Percentiles rank a stretch among this genome's conserved stretches.
Evolutionary conservation across 2,329 filamentous ascomycete genomes (phyloP).

Genomic region (Herpotrichia juniperi): DNA sequence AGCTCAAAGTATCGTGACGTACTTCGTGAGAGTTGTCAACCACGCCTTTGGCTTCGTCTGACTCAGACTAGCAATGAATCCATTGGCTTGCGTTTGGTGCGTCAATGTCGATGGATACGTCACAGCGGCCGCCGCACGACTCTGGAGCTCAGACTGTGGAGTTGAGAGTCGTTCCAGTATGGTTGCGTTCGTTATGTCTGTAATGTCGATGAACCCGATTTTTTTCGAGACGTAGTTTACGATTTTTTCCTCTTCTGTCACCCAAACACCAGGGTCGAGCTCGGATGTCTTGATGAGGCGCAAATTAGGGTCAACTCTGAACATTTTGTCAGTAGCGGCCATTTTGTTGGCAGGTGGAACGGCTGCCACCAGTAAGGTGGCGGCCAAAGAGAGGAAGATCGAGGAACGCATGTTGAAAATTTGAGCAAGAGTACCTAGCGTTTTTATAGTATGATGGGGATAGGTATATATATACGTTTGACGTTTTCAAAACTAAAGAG

Average conservation of each 20-base stretch:
- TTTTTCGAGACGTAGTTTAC: background rate
- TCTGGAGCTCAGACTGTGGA: background rate
- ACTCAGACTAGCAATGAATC: background rate
- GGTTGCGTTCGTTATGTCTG: background rate
- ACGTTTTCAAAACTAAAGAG: background rate
- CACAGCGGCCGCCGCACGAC: background rate
- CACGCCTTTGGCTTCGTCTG: background rate
- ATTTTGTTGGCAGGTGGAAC: background rate
- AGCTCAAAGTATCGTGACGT: background rate
- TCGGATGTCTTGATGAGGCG: constrained; percentile 1
- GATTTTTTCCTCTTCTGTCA: constrained; percentile 1
- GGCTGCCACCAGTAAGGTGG: background rate
- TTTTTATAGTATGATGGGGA: background rate
- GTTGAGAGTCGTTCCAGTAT: background rate
- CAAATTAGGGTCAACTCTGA: background rate
- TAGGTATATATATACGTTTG: background rate
- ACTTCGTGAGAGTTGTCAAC: constrained; percentile 3
- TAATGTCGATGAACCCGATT: constrained; percentile 1
- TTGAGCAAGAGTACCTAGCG: background rate
- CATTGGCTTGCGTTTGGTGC: background rate
- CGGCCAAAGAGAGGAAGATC: background rate
- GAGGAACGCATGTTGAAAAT: background rate
- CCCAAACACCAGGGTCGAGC: background rate
- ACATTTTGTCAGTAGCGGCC: background rate
- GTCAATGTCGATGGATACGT: background rate